Evolutionary conservation across 108 stramenopile species (phyloP).

Genomic region (Discostella stelligeroides): DNA sequence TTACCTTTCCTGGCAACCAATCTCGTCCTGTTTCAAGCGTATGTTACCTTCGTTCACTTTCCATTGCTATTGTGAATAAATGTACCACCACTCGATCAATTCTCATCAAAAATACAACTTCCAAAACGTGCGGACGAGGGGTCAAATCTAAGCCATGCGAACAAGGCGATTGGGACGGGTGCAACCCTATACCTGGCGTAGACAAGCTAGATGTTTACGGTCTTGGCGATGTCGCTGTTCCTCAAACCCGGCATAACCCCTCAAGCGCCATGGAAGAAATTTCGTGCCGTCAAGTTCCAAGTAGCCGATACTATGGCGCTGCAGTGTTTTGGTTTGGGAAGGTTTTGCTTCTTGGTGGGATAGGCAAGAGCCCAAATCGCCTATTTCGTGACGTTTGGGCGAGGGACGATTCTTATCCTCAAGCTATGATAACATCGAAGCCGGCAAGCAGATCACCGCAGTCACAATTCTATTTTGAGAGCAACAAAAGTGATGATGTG

Average conservation of each 20-base stretch:
- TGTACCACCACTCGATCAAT: conserved; percentile 23
- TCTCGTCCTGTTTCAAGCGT: conserved; percentile 29
- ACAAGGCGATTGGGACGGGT: conserved; percentile 56
- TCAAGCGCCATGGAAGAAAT: conserved; percentile 41
- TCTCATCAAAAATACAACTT: conserved; percentile 1
- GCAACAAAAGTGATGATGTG: conserved; percentile 47
- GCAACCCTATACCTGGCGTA: conserved; percentile 37
- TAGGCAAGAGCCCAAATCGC: conserved; percentile 8
- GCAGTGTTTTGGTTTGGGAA: conserved; percentile 42
- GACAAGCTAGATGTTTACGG: conserved; percentile 49
- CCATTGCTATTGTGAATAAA: conserved; percentile 42
- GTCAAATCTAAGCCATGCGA: conserved; percentile 38
- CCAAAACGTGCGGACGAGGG: conserved; percentile 35
- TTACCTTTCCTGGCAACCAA: conserved; percentile 47
- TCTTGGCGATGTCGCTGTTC: conserved; percentile 47
- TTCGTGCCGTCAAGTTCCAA: conserved; percentile 48
- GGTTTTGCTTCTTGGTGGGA: conserved; percentile 52
- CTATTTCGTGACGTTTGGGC: conserved; percentile 71
- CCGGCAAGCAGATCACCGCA: conserved; percentile 55
- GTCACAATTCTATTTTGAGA: conserved; percentile 48
- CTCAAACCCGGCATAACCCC: conserved; percentile 29
- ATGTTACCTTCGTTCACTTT: conserved; percentile 41
- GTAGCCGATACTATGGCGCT: conserved; percentile 36
- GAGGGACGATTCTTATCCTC: conserved; percentile 71
- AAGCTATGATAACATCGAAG: conserved; percentile 52